phyloP scores from a whole-genome alignment of 768 basidiomycete species.

The Leccinellum rugosiceps region DNA sequence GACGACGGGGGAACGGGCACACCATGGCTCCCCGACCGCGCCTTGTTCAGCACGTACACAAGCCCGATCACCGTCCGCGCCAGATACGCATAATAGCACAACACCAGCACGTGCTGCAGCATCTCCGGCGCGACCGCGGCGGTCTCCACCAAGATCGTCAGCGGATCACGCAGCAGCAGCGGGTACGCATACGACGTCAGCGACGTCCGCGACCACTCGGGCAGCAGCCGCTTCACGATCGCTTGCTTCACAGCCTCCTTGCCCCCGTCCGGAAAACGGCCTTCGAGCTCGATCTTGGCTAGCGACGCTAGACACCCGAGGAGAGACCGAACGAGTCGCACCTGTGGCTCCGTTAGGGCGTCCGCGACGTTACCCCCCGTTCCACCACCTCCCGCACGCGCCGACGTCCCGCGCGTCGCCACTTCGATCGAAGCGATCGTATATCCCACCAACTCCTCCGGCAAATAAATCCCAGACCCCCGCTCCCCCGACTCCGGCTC shows the following conservation, averaged over 20 bases:
- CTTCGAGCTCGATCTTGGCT: constrained; percentile 65
- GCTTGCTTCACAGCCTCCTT: constrained; percentile 76
- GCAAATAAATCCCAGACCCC: constrained; percentile 84
- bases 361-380: constrained; percentile 60
- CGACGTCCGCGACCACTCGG: constrained; percentile 89
- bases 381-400: constrained; percentile 32
- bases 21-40: constrained; percentile 48
- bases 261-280: constrained; percentile 62
- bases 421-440: constrained; percentile 82
- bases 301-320: constrained; percentile 67
- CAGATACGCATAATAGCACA: constrained; percentile 88
- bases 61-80: constrained; percentile 84
- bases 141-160: constrained; percentile 85
- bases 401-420: constrained; percentile 64
- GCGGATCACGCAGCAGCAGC: constrained; percentile 84
- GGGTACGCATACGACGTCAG: constrained; percentile 82
- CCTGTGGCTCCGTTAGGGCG: constrained; percentile 62
- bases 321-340: constrained; percentile 73
- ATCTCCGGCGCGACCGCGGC: constrained; percentile 89
- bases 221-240: constrained; percentile 84
- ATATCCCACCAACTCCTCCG: constrained; percentile 88
- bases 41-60: constrained; percentile 77
- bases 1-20: constrained; percentile 29
- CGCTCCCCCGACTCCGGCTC: constrained; percentile 72
- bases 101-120: constrained; percentile 80